Evolutionary conservation across 1,284 basidiomycete genomes (phyloP).

Genomic region (Phaffia rhodozyma): DNA sequence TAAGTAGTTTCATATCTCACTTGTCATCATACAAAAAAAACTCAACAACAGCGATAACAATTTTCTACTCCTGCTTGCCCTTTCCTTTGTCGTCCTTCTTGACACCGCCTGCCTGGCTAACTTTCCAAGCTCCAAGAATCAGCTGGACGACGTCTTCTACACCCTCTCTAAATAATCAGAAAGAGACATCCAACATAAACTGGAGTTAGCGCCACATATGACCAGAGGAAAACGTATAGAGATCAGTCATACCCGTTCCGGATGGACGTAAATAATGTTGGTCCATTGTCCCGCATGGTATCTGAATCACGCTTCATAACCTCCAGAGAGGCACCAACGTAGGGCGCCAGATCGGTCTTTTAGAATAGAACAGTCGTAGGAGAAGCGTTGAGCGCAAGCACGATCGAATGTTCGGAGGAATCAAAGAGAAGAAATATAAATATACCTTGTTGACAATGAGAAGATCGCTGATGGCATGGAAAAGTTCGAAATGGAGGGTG

Average conservation of each 20-base stretch:
- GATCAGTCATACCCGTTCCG: constrained; percentile 42
- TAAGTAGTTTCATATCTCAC: no score
- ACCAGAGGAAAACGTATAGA: no score
- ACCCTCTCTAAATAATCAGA: constrained; percentile 39
- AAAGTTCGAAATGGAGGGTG: not conserved
- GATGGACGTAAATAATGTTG: constrained; percentile 83
- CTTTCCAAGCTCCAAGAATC: constrained; percentile 74
- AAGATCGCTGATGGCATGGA: constrained; percentile 52
- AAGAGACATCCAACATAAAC: no score
- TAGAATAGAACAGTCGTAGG: not conserved
- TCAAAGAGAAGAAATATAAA: not conserved
- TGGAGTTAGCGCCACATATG: no score
- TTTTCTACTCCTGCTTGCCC: no score
- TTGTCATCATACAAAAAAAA: no score
- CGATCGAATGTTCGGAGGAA: not conserved
- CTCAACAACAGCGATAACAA: no score
- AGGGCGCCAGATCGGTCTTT: constrained; percentile 80
- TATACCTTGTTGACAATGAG: constrained; percentile 86
- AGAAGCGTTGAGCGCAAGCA: not conserved
- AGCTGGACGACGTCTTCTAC: constrained; percentile 73
- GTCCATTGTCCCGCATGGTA: constrained; percentile 83
- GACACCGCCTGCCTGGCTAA: constrained; percentile 36
- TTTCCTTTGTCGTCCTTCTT: no score
- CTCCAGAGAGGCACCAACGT: constrained; percentile 84
- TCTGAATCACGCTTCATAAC: constrained; percentile 89